Percentiles rank a stretch among this genome's conserved stretches.
Evolutionary conservation across 2,329 filamentous ascomycete species (phyloP).

Genomic region (Arachnomyces sp.): DNA sequence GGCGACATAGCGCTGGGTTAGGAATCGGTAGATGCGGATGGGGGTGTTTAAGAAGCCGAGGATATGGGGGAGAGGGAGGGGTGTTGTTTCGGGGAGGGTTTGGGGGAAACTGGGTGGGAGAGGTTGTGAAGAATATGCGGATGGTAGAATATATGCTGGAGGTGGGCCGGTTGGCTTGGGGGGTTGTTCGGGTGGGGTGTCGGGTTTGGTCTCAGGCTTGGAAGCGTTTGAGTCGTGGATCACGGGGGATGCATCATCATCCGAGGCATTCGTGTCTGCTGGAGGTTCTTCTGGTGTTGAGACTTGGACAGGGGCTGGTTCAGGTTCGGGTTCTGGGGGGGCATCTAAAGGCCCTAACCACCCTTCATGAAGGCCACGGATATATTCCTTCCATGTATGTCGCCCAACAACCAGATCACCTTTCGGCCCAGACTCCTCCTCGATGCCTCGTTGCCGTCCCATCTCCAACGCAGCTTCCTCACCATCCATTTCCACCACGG

Average conservation of each 20-base stretch:
- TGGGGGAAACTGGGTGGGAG: constrained; percentile 59
- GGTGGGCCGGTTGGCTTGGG: constrained; percentile 51
- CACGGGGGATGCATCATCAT: constrained; percentile 19
- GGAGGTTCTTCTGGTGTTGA: constrained; percentile 16
- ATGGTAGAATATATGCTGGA: constrained; percentile 63
- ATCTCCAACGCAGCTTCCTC: constrained; percentile 55
- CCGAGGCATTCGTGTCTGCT: constrained; percentile 18
- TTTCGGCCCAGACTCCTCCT: constrained; percentile 61
- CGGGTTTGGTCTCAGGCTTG: constrained; percentile 41
- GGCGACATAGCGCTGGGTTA: constrained; percentile 73
- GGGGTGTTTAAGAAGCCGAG: constrained; percentile 89
- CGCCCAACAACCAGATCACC: constrained; percentile 86
- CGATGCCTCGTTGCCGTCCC: constrained; percentile 57
- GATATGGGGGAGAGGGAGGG: constrained; percentile 76
- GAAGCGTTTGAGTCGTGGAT: constrained; percentile 22
- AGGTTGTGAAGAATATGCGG: constrained; percentile 59
- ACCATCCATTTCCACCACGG: constrained; percentile 33
- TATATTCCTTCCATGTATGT: constrained; percentile 95
- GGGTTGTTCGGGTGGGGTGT: constrained; percentile 41
- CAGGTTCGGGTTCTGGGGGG: constrained; percentile 20
- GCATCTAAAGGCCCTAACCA: constrained; percentile 78
- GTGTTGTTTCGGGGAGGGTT: constrained; percentile 62
- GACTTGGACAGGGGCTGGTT: constrained; percentile 11
- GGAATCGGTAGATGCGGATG: constrained; percentile 74
- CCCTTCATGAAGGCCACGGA: constrained; percentile 86